Percentiles rank a stretch among this genome's conserved stretches.
These are phyloP conservation scores for Fusarium decemcellulare DNA, from an alignment of 2,329 filamentous ascomycete genomes.

Conservation along the genomic window DNA sequence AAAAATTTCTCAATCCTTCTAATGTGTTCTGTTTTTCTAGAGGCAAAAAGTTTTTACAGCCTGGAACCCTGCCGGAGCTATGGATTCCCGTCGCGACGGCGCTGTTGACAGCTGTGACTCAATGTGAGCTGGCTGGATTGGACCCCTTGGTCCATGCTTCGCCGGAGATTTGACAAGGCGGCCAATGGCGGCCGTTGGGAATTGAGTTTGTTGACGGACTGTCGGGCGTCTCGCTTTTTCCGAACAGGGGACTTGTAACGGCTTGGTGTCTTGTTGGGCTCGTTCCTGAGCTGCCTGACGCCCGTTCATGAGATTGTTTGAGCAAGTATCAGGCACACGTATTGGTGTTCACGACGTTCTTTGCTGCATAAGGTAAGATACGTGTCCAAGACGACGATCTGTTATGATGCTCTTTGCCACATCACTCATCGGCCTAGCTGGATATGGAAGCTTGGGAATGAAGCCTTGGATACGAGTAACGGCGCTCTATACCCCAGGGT, in stretches of 20 bases:
- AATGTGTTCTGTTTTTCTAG: slow-evolving; percentile 9
- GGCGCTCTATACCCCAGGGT: no score
- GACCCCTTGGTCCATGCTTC: slow-evolving; percentile 4
- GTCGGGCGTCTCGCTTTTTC: slow-evolving; percentile 1
- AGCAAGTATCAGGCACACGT: background rate
- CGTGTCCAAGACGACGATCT: no score
- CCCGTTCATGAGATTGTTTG: background rate
- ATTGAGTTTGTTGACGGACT: background rate
- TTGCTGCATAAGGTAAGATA: no score
- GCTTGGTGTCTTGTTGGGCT: slow-evolving; percentile 13
- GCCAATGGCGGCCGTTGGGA: slow-evolving; percentile 6
- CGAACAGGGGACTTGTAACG: background rate
- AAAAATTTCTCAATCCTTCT: slow-evolving; percentile 15
- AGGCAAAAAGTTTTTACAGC: slow-evolving; percentile 13
- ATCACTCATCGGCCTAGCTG: no score
- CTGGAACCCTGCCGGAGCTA: slow-evolving; percentile 17
- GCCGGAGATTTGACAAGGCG: slow-evolving; percentile 21
- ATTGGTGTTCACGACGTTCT: background rate
- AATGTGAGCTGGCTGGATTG: slow-evolving; percentile 1
- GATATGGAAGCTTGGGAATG: no score
- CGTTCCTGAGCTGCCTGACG: background rate
- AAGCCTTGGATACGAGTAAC: no score
- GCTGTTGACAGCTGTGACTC: background rate
- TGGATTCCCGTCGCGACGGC: background rate
- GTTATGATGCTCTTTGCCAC: no score